Evolutionary conservation across 179 eudicot genomes (phyloP), one percentile per base, ranked within the genome.

Genomic region (Drosera spatulata): DNA sequence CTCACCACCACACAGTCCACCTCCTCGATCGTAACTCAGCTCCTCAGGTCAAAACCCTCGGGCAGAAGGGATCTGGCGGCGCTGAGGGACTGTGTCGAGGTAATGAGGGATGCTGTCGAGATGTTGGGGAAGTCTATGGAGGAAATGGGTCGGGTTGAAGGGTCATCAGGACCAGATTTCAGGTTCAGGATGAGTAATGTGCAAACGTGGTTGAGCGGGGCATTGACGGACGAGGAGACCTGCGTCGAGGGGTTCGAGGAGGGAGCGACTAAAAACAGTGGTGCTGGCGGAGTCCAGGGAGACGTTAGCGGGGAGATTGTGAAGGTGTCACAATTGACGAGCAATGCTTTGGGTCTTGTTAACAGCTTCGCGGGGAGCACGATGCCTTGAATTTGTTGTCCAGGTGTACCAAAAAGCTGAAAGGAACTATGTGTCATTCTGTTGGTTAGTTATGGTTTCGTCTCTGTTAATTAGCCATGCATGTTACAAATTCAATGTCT

Each of bases 141-240:
- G 50, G 80, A 76, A 71, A 73, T 76, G 39, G 37, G 49, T 63
- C 58, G 52, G 44, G 37, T 69, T 7, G 37, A 43, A 39, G 49
- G 67, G 44, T 22, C 6, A 58, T 10, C 66, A 53, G 3, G 56
- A 38, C 59, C 53, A 10, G 33, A 66, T 33, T 72, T 59, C 61
- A 33, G 73, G 63, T 72, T 73, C 73, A 70, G 64, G 55, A 69
- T 76, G 74, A 76, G 77, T 47, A 63, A 76, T 41, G 76, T 63
- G 0, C 70, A 85, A 77, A 85, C 91, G 6, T 85, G 91, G 91
- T 83, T 77, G 39, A 82, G 91, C 61, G 91, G 87, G 10, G 91
- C 91, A 10, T 45, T 85, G 69, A 85, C 91, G 3, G 71, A 82
- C 45, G 80, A 79, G 52, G 80, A 73, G 0, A 22, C 33, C 33